phyloP scores from a whole-genome alignment of 1,284 basidiomycete genomes.

The Heterobasidion parviporum region DNA sequence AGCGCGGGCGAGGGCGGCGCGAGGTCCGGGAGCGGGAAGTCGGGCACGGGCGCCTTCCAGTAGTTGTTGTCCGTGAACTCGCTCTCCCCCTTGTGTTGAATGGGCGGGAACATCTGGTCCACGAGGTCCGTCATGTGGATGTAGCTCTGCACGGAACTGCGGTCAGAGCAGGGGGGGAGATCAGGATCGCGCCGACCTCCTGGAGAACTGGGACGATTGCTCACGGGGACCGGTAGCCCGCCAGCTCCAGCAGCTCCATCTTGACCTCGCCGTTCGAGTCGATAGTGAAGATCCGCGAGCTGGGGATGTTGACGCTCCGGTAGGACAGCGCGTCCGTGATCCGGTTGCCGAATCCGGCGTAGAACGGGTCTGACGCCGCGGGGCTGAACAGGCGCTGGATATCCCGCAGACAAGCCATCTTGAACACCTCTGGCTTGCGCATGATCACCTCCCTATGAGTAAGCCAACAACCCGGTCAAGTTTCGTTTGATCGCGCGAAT shows the following conservation, averaged over 20 bases:
- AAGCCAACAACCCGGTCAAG: not conserved
- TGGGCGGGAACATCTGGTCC: slow-evolving; percentile 98
- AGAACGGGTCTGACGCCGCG: slow-evolving; percentile 74
- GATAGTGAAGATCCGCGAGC: slow-evolving; percentile 95
- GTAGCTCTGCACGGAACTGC: slow-evolving; percentile 42
- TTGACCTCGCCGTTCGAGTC: slow-evolving; percentile 95
- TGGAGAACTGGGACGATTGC: slow-evolving; percentile 18
- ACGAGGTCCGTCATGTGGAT: slow-evolving; percentile 98
- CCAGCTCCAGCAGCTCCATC: slow-evolving; percentile 92
- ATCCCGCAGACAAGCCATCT: slow-evolving; percentile 98
- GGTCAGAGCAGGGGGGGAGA: slow-evolving; percentile 6
- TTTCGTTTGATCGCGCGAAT: not conserved
- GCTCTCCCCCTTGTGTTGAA: slow-evolving; percentile 78
- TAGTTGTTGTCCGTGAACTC: slow-evolving; percentile 98
- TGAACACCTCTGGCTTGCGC: slow-evolving; percentile 98
- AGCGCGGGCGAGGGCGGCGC: slow-evolving; percentile 87
- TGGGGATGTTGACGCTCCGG: slow-evolving; percentile 91
- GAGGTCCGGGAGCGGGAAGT: slow-evolving; percentile 84
- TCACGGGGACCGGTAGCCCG: slow-evolving; percentile 93
- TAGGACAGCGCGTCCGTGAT: slow-evolving; percentile 98
- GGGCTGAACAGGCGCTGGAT: slow-evolving; percentile 90
- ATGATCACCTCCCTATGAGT: slow-evolving; percentile 84
- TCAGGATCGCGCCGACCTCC: not conserved
- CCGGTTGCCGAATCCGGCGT: slow-evolving; percentile 96
- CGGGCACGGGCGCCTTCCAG: slow-evolving; percentile 80